Base-by-base conservation (phyloP, 805 yeast species). In the Lipomyces mesembrius region DNA sequence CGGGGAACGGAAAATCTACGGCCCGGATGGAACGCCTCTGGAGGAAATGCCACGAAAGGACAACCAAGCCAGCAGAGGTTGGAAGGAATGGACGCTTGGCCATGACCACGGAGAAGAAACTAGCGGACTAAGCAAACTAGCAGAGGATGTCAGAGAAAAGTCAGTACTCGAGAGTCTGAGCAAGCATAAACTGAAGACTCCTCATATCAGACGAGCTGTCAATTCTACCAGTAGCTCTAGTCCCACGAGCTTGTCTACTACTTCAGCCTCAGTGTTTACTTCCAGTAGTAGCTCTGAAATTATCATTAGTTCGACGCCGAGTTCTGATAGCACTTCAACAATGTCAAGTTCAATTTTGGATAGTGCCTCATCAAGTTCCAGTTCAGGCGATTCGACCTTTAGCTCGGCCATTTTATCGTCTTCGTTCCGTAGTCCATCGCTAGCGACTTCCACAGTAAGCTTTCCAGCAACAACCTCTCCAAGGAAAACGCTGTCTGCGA, bases 181-280 rank as follows among this genome's bases (percentile, higher is more conserved):
- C 14, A 51, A 27, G 22, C 32, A 62, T 25, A 39, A 56, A 43
- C 20, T 43, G 49, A 57, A 51, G 46, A 17, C 55, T 22, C 55
- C 66, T 17, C 27, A 17, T 12, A 52, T 65, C 1, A 37, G 60
- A 3, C 60, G 68, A 49, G 68, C 68, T 7, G 54, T 62, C 22
- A 65, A 65, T n/a, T 17, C 59, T 22, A 22, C 54, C 11, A 32
- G 52, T 3, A 39, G 39, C 25, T 2, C 35, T 46, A 39, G 37
- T 12, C 25, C 43, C 22, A 32, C 65, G 6, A 20, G 29, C 29
- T 35, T 57, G 39, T 25, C 54, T 17, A 35, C 20, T 55, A 9
- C 53, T 20, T 56, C 59, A 32, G 34, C 2, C 55, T 25, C 34
- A 14, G 34, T 12, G 27, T 5, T 25, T 29, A 9, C 34, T 12